These are phyloP conservation scores for Rhynchosporium graminicola DNA, from an alignment of 2,329 filamentous ascomycete genomes.

Conservation along the genomic window DNA sequence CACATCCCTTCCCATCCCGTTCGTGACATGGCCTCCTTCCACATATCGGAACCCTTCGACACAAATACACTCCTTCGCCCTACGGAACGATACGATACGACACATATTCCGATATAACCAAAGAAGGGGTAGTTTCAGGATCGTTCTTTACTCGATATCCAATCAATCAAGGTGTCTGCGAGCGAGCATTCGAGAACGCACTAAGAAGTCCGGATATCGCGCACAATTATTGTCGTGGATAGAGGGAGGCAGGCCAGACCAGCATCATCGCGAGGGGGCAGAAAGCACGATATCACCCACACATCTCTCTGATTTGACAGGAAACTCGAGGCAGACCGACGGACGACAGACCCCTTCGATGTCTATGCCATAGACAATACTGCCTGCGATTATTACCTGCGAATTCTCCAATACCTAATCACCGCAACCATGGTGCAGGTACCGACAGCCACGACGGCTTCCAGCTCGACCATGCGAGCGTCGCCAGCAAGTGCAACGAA, in stretches of 20 bases:
- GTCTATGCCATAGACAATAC: constrained; percentile 30
- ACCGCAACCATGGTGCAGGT: constrained; percentile 40
- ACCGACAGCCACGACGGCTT: constrained; percentile 33
- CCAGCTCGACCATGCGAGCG: constrained; percentile 37
- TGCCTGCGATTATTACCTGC: constrained; percentile 15
- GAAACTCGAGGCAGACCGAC: not conserved
- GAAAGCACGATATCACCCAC: constrained; percentile 17
- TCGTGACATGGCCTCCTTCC: constrained; percentile 2
- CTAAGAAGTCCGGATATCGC: constrained; percentile 13
- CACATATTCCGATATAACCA: constrained; percentile 5
- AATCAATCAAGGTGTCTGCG: not conserved
- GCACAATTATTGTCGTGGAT: constrained; percentile 19
- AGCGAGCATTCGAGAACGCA: constrained; percentile 17
- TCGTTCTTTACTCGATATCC: not conserved
- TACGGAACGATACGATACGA: not conserved
- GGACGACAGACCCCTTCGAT: constrained; percentile 28
- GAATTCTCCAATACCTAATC: constrained; percentile 15
- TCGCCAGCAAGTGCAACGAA: constrained; percentile 36
- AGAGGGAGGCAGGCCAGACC: constrained; percentile 8
- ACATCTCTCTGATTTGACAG: constrained; percentile 20
- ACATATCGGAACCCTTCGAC: constrained; percentile 7
- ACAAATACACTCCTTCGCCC: not conserved
- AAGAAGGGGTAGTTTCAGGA: not conserved
- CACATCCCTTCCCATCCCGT: not conserved
- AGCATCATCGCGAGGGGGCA: constrained; percentile 22